phyloP scores from a whole-genome alignment of 441 rosid species.

The Melastoma candidum region DNA sequence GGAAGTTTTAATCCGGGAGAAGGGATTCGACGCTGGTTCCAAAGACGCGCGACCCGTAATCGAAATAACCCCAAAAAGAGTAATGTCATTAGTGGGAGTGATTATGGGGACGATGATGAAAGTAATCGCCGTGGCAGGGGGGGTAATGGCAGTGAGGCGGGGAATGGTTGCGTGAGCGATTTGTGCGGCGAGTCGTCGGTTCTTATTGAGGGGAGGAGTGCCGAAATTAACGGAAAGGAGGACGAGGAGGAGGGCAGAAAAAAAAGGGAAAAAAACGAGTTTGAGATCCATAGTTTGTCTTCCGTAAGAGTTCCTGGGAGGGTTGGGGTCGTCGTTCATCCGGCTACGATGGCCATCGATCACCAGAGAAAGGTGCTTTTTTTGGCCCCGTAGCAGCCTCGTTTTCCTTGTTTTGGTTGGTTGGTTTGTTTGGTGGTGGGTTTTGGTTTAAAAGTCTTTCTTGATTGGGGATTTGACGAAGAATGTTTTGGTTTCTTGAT shows the following conservation, averaged over 20 bases:
- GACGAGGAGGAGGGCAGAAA: slow-evolving; percentile 14
- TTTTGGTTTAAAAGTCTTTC: not conserved
- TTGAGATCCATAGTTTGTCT: slow-evolving; percentile 37
- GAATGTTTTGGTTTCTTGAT: not conserved
- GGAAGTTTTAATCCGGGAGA: slow-evolving; percentile 48
- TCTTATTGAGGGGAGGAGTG: too few relatives aligned
- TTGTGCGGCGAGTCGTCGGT: slow-evolving; percentile 4
- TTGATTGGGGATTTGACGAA: not conserved
- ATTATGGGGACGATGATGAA: not conserved
- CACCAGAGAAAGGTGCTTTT: slow-evolving; percentile 61
- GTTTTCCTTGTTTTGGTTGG: not conserved
- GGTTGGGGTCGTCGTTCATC: slow-evolving; percentile 18
- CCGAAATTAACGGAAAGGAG: not conserved
- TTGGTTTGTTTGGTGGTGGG: not conserved
- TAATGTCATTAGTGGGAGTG: not conserved
- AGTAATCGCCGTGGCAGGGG: not conserved
- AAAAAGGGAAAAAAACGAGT: slow-evolving; percentile 30
- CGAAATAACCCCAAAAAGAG: slow-evolving; percentile 11
- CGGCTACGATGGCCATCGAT: slow-evolving; percentile 40
- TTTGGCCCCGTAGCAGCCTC: not conserved
- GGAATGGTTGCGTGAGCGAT: slow-evolving; percentile 2
- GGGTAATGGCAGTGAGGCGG: not conserved
- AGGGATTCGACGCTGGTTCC: slow-evolving; percentile 94
- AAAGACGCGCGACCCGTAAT: slow-evolving; percentile 39
- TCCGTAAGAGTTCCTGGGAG: slow-evolving; percentile 58